Base-by-base conservation (phyloP, 495 filamentous ascomycete species). In the Aspergillus hancockii region DNA sequence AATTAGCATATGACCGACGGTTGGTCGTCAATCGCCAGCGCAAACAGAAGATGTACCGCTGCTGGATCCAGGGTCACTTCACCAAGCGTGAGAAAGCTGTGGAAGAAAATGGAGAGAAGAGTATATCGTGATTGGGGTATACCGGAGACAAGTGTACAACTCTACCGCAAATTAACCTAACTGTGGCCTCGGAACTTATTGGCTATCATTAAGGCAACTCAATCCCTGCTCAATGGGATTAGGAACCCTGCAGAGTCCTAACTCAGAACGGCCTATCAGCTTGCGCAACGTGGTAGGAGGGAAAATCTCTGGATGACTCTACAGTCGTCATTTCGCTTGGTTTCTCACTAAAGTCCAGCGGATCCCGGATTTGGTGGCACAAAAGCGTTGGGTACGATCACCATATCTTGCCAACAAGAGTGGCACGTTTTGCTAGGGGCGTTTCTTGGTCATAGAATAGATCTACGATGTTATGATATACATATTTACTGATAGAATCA, bases 21-120 rank as follows among this genome's bases (percentile, higher is more conserved):
- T 78, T 98, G 77, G 79, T 98, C 49, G 93, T 98, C 55, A 98
- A 98, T 70, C 87, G 94, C 45, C 88, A 90, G 57, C 85, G 85
- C 63, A 87, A 91, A 72, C 73, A 97, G 9, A 98, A 98, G 76
- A 98, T 98, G 94, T 97, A 97, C 75, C 87, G 94, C 45, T 97
- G 92, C 78, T 83, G 94, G 94, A 87, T 98, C 71, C 94, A 98
- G 71, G 95, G 90, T 21, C 85, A 87, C 13, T 97, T 98, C 71
- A 79, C 73, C 58, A 98, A 97, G 74, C 83, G 84, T 28, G 64
- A 54, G 38, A 62, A 55, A 8, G 10, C 65, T 51, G 55, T 59
- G 32, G 18, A 49, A 3, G 52, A 52, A 7, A 40, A 40, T 4
- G 57, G 38, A 12, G 59, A 66, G 43, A 62, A 52, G 52, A 58